Evolutionary conservation across 768 basidiomycete genomes (phyloP), one percentile per base, ranked within the genome.

Genomic region (Boletus rubropictus): DNA sequence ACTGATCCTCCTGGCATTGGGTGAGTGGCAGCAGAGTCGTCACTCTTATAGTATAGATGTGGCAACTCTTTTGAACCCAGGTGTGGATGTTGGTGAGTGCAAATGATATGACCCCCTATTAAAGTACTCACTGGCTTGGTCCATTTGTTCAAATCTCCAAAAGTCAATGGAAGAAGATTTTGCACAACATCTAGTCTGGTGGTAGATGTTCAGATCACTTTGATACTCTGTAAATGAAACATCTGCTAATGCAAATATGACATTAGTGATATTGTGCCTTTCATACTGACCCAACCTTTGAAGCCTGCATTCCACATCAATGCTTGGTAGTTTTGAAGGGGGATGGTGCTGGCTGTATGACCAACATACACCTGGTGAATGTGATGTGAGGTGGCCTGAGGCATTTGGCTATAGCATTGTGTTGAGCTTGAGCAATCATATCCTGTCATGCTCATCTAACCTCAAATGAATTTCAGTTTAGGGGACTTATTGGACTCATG

Each of bases 391-490:
- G 78, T 7, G 77, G 73, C 28, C 57, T 66, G 14, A 77, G 57
- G 4, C 64, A 66, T 41, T 70, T 66, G 35, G 65, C 58, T 0
- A 52, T 52, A 1, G 77, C 76, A 40, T 78, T 78, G 15, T 47
- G 56, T 7, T 78, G 73, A 3, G 80, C 74, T 1, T 69, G 67
- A 11, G 55, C 29, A 9, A 82, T 65, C 77, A 79, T 78, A 14
- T 77, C 77, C 78, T 81, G 25, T 4, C 8, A 11, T 2, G 27
- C 27, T 12, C 5, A 20, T 35, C 28, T 12, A 15, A 38, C 24
- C 29, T 28, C 15, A 25, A 31, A 17, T 5, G 15, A 3, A 24
- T 14, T 21, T 27, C 22, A 18, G 15, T 10, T 3, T 9, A 35
- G 18, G 32, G 3, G 17, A 8, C 15, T 1, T 3, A 11, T 43